Percentiles rank a stretch among this genome's conserved stretches.
phyloP scores from a whole-genome alignment of 306 rosid species.

The Carpinus fangiana region DNA sequence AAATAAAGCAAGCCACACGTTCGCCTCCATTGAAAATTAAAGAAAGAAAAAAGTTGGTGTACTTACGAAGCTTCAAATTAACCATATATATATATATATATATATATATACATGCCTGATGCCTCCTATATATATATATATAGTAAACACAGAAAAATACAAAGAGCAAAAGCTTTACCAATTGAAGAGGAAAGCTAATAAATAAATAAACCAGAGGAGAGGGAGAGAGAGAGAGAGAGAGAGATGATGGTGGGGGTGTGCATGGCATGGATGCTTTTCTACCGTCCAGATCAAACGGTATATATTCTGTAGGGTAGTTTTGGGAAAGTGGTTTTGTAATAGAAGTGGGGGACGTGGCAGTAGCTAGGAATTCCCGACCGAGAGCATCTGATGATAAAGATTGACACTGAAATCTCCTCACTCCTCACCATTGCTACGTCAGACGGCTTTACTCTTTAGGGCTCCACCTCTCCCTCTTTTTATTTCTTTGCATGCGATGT shows the following conservation, averaged over 20 bases:
- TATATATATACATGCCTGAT: background rate
- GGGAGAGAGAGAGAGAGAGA: too few species aligned
- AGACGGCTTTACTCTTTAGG: conserved; percentile 19
- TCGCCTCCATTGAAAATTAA: conserved; percentile 3
- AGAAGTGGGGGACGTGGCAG: conserved; percentile 38
- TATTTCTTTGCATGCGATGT: too few species aligned
- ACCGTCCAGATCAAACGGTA: conserved; percentile 26
- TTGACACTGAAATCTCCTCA: conserved; percentile 34
- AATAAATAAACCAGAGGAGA: background rate
- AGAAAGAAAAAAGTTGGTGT: conserved; percentile 1
- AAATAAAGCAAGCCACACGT: conserved; percentile 10
- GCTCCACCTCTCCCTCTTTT: conserved; percentile 25
- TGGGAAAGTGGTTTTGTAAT: background rate
- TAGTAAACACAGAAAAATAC: background rate
- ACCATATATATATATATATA: background rate
- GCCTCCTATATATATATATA: background rate
- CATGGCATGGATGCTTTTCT: conserved; percentile 2
- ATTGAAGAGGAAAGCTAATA: background rate
- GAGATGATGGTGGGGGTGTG: background rate
- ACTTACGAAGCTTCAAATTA: background rate
- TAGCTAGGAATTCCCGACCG: conserved; percentile 49
- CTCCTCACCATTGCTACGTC: conserved; percentile 16
- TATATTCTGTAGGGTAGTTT: conserved; percentile 18
- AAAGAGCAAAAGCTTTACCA: background rate
- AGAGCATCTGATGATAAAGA: conserved; percentile 57